A percentile compares a stretch with the other conserved stretches of the same genome.
Evolutionary conservation across 2,329 filamentous ascomycete species (phyloP).

Genomic region (Monascus ruber): DNA sequence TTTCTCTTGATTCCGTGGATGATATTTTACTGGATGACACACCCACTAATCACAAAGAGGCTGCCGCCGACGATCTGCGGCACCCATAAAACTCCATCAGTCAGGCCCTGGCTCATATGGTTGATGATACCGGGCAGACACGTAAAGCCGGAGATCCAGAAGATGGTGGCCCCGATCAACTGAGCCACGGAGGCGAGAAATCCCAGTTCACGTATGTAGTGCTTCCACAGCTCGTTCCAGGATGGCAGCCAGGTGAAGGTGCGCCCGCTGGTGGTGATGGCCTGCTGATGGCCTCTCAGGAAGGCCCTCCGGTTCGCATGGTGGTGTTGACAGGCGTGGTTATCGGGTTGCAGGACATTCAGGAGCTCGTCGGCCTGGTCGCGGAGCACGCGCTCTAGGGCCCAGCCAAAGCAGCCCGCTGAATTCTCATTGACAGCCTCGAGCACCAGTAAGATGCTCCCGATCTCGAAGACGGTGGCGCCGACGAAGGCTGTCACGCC

Average conservation of each 20-base stretch:
- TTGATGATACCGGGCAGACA: constrained; percentile 46
- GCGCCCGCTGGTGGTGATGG: constrained; percentile 5
- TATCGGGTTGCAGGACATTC: constrained; percentile 4
- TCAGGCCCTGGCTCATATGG: constrained; percentile 36
- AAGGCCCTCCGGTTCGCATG: constrained; percentile 27
- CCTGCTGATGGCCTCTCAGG: constrained; percentile 18
- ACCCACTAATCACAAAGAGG: constrained; percentile 48
- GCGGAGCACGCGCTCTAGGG: constrained; percentile 42
- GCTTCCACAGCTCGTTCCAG: constrained; percentile 43
- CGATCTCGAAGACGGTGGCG: constrained; percentile 55
- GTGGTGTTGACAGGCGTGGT: constrained; percentile 29
- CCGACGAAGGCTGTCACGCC: constrained; percentile 57
- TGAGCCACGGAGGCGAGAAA: constrained; percentile 51
- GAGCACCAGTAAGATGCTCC: constrained; percentile 51
- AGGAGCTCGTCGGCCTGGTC: constrained; percentile 7
- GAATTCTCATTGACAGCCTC: constrained; percentile 60
- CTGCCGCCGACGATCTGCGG: constrained; percentile 51
- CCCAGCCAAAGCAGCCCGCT: constrained; percentile 58
- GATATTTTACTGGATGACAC: too few relatives aligned
- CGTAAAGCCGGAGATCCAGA: constrained; percentile 53
- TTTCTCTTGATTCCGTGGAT: too few relatives aligned
- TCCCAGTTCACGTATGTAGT: constrained; percentile 52
- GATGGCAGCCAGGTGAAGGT: constrained; percentile 52
- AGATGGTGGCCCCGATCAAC: constrained; percentile 49
- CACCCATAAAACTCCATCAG: constrained; percentile 50